Evolutionary conservation across 169 alveolate genomes (phyloP), one percentile per base, ranked within the genome.

Genomic region (Eimeria necatrix): DNA sequence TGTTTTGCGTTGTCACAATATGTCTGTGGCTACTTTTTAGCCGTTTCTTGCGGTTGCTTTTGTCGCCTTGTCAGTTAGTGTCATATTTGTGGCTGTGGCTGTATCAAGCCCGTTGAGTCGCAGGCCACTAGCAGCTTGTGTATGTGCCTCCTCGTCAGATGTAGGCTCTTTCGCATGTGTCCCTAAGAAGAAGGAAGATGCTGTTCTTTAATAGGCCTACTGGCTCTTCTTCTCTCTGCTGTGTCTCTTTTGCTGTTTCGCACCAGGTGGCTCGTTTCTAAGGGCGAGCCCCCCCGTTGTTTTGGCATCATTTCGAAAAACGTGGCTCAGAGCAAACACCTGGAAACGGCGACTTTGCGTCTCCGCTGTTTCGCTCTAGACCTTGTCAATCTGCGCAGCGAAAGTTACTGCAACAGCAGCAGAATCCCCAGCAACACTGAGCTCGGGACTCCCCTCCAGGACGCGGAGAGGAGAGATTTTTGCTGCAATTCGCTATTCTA

Each of bases 391-490:
- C 97, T 99, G 73, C 98, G 99, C 94, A 97, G 98, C 74, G 99
- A 99, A 96, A 97, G 96, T 12, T 99, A 99, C 96, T 97, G 98
- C 70, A 98, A 98, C 70, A 71, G 52, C 83, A 98, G 99, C 70
- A 94, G 99, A 92, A 98, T 99, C 46, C 99, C 99, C 0, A 97
- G 96, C 64, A 98, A 98, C 91, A 64, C 90, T 18, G 91, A 10
- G 16, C 32, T 95, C 41, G 97, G 97, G 8, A 86, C 97, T 1
- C 97, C 97, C 0, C 61, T 48, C 24, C 93, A 92, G 84, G 99
- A 99, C 96, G 99, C 99, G 9, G 95, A 94, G 78, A 97, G 99
- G 88, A 97, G 99, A 92, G 99, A 99, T 96, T 98, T 99, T 59
- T 99, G 99, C 18, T 98, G 99, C 22, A 99, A 99, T 96, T 95